Percentiles rank a stretch among this genome's conserved stretches.
Evolutionary conservation across 2,329 filamentous ascomycete species (phyloP).

Genomic region (Rhynchosporium graminicola): DNA sequence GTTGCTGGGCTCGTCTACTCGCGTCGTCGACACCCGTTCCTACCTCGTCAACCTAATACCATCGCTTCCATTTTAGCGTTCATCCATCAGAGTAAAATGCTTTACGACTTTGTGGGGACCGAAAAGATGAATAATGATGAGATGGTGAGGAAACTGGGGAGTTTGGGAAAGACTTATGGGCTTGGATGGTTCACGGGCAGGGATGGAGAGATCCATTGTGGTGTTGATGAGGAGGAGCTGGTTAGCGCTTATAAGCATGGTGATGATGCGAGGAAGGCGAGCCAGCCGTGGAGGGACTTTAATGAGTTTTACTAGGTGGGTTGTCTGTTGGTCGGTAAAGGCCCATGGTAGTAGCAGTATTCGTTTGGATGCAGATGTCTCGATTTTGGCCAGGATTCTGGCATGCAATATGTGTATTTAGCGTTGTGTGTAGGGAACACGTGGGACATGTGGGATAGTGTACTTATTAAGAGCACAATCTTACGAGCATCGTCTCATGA

Average conservation of each 20-base stretch:
- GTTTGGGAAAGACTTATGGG: slow-evolving; percentile 67
- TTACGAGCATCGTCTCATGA: background rate
- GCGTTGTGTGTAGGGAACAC: background rate
- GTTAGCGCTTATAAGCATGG: slow-evolving; percentile 63
- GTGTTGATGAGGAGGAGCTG: slow-evolving; percentile 76
- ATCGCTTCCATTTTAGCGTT: slow-evolving; percentile 76
- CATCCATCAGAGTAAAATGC: slow-evolving; percentile 79
- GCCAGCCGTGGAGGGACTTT: slow-evolving; percentile 37
- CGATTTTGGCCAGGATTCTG: background rate
- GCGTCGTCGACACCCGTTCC: slow-evolving; percentile 66
- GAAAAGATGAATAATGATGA: slow-evolving; percentile 54
- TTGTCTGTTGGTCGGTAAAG: background rate
- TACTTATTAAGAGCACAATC: background rate
- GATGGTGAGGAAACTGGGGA: slow-evolving; percentile 63
- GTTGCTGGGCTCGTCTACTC: slow-evolving; percentile 62
- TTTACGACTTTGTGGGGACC: slow-evolving; percentile 73
- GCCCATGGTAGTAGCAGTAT: background rate
- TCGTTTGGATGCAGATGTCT: background rate
- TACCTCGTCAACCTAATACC: slow-evolving; percentile 76
- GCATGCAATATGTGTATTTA: background rate
- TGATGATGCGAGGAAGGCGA: slow-evolving; percentile 36
- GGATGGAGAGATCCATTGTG: slow-evolving; percentile 73
- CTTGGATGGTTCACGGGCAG: slow-evolving; percentile 76
- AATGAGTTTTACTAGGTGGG: slow-evolving; percentile 36
- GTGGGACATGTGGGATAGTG: background rate